These are phyloP conservation scores for Vitis rupestris DNA, from an alignment of 164 flowering plant genomes.

Conservation along the genomic window DNA sequence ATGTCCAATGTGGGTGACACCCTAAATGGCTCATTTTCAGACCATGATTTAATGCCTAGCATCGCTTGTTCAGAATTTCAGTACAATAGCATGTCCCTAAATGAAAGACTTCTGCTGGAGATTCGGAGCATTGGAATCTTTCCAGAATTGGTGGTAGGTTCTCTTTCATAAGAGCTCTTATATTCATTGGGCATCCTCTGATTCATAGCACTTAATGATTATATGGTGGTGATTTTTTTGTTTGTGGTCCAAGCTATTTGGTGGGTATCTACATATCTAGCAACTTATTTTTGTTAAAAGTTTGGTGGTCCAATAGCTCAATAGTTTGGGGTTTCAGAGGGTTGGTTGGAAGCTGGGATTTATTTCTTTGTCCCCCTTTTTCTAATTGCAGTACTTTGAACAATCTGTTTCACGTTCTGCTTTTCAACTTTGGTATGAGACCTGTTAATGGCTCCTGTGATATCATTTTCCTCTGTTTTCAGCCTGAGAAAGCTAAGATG, in stretches of 20 bases:
- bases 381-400: too few species aligned
- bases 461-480: constrained; percentile 14
- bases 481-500: constrained; percentile 44
- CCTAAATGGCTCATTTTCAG: constrained; percentile 35
- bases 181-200: neutral
- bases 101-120: constrained; percentile 67
- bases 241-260: neutral
- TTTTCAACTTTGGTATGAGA: neutral
- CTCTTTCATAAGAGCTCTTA: constrained; percentile 1
- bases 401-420: too few species aligned
- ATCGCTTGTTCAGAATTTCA: constrained; percentile 41
- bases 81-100: constrained; percentile 55
- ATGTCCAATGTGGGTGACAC: constrained; percentile 31
- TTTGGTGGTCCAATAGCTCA: too few species aligned
- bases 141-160: constrained; percentile 64
- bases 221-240: neutral
- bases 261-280: neutral
- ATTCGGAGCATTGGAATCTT: constrained; percentile 69
- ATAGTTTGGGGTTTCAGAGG: too few species aligned
- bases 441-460: neutral
- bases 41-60: constrained; percentile 34
- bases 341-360: too few species aligned
- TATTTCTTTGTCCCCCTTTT: too few species aligned
- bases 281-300: neutral
- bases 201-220: neutral